These are phyloP conservation scores for Phaeotremella fagi DNA, from an alignment of 768 basidiomycete species.

Conservation along the genomic window DNA sequence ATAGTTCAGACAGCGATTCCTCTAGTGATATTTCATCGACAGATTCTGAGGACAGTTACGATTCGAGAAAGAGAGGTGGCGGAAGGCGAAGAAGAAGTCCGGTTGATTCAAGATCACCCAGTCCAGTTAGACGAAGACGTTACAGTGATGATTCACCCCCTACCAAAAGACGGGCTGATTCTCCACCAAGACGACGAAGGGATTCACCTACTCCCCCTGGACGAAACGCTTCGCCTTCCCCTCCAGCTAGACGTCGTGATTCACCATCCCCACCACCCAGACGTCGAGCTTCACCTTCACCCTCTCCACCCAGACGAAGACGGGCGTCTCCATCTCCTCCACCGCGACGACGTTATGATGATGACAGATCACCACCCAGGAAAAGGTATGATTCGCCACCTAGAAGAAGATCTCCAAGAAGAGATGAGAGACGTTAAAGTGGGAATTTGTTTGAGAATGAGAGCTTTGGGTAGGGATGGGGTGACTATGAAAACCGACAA, in stretches of 20 bases:
- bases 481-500: neutral
- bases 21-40: constrained; percentile 49
- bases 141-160: constrained; percentile 41
- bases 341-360: constrained; percentile 6
- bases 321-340: constrained; percentile 20
- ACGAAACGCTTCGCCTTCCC: neutral
- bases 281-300: constrained; percentile 22
- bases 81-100: constrained; percentile 5
- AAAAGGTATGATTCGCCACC: constrained; percentile 6
- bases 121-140: constrained; percentile 19
- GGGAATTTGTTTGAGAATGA: neutral
- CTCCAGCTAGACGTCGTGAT: constrained; percentile 5
- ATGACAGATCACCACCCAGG: constrained; percentile 8
- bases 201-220: constrained; percentile 3
- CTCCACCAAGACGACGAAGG: constrained; percentile 9
- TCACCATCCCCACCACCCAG: constrained; percentile 28
- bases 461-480: neutral
- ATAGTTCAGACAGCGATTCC: constrained; percentile 43
- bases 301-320: constrained; percentile 34
- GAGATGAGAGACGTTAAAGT: neutral
- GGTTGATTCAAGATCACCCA: constrained; percentile 4
- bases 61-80: constrained; percentile 21
- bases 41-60: constrained; percentile 19
- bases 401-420: neutral
- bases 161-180: constrained; percentile 18